phyloP scores from a whole-genome alignment of 208 protist species.

The Crithidia fasciculata region DNA sequence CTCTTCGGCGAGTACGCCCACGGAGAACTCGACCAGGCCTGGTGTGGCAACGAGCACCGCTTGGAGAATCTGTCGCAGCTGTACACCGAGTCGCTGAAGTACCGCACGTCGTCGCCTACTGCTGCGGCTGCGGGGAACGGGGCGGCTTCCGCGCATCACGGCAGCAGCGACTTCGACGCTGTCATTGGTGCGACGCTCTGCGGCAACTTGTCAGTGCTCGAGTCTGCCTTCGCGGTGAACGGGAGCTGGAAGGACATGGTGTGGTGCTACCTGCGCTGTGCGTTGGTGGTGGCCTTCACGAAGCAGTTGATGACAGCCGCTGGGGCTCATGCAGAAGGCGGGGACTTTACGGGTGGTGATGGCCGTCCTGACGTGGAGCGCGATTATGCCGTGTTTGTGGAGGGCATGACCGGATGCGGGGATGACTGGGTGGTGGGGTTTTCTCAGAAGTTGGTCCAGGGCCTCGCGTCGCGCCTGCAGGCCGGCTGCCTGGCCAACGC shows the following conservation, averaged over 20 bases:
- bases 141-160: neutral
- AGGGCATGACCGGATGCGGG: slow-evolving; percentile 42
- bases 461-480: slow-evolving; percentile 50
- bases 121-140: slow-evolving; percentile 7
- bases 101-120: slow-evolving; percentile 11
- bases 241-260: slow-evolving; percentile 67
- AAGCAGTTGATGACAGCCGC: slow-evolving; percentile 58
- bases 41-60: slow-evolving; percentile 76
- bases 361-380: slow-evolving; percentile 21
- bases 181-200: slow-evolving; percentile 78
- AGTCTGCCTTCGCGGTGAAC: slow-evolving; percentile 56
- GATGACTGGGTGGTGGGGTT: slow-evolving; percentile 64
- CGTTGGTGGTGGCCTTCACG: slow-evolving; percentile 74
- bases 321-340: slow-evolving; percentile 10
- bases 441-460: slow-evolving; percentile 39
- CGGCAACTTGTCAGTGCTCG: slow-evolving; percentile 71
- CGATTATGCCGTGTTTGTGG: slow-evolving; percentile 35
- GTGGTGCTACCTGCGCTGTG: slow-evolving; percentile 80
- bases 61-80: slow-evolving; percentile 79
- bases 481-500: slow-evolving; percentile 42
- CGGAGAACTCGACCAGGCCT: slow-evolving; percentile 56
- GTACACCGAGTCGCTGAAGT: slow-evolving; percentile 57
- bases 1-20: slow-evolving; percentile 89
- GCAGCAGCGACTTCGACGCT: slow-evolving; percentile 33
- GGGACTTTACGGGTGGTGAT: slow-evolving; percentile 7